Conservation (phyloP, 352 stramenopile genomes). For the Pythium dissotocum region DNA sequence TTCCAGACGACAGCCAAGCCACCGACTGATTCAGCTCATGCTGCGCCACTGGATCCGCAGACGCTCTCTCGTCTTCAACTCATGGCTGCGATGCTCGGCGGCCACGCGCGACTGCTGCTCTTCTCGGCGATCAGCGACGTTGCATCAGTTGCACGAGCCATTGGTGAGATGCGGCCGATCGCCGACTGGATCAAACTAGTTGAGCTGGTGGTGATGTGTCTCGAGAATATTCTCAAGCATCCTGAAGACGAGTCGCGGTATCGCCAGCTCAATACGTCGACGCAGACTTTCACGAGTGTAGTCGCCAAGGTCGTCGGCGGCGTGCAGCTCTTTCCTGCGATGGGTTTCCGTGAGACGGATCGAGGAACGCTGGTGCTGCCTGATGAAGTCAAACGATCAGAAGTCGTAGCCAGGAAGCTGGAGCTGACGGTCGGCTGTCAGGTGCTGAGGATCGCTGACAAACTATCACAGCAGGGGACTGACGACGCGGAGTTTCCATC, state of each 20-base stretch:
- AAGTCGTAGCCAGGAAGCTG: slow-evolving; percentile 40
- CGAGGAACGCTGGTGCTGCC: slow-evolving; percentile 38
- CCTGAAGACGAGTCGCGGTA: slow-evolving; percentile 44
- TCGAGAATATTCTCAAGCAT: slow-evolving; percentile 55
- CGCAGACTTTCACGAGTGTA: slow-evolving; percentile 45
- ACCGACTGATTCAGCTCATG: neutral
- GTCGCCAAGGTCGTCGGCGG: slow-evolving; percentile 40
- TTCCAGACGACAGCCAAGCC: slow-evolving; percentile 38
- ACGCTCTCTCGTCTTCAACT: slow-evolving; percentile 40
- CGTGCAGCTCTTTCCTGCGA: slow-evolving; percentile 38
- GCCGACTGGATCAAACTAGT: slow-evolving; percentile 40
- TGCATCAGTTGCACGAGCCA: slow-evolving; percentile 44
- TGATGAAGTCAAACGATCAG: slow-evolving; percentile 21
- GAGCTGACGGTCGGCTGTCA: slow-evolving; percentile 48
- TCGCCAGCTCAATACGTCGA: slow-evolving; percentile 51
- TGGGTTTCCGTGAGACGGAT: slow-evolving; percentile 63
- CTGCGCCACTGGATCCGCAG: slow-evolving; percentile 24
- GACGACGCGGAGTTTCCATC: slow-evolving; percentile 9
- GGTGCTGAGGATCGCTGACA: slow-evolving; percentile 13
- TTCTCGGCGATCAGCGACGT: slow-evolving; percentile 51
- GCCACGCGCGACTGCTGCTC: slow-evolving; percentile 48
- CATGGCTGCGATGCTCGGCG: slow-evolving; percentile 39
- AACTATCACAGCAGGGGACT: neutral
- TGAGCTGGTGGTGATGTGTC: slow-evolving; percentile 46
- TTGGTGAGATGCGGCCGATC: slow-evolving; percentile 21